Evolutionary conservation across 1,284 basidiomycete genomes (phyloP).

Genomic region (Entoloma clypeatum): DNA sequence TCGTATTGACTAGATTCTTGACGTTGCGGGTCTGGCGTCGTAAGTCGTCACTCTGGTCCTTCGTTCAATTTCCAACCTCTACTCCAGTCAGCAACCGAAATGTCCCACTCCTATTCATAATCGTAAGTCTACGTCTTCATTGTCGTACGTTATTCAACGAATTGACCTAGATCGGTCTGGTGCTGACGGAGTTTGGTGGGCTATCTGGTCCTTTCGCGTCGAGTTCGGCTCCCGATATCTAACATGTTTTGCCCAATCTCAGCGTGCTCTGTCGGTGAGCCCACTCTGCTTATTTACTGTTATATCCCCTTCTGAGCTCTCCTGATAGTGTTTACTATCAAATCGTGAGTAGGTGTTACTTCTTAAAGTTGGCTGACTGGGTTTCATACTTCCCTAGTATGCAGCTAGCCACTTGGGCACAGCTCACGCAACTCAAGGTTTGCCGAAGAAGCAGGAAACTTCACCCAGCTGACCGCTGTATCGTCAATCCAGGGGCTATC

Average conservation of each 20-base stretch:
- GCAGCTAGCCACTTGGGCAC: slow-evolving; percentile 40
- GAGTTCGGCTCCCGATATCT: slow-evolving; percentile 2
- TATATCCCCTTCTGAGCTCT: slow-evolving; percentile 6
- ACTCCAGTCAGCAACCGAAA: slow-evolving; percentile 46
- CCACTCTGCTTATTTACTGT: slow-evolving; percentile 1
- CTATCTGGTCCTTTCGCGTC: slow-evolving; percentile 12
- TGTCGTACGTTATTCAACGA: neutral
- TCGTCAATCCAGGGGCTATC: slow-evolving; percentile 40
- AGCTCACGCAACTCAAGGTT: slow-evolving; percentile 45
- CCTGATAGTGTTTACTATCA: slow-evolving; percentile 38
- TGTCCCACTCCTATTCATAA: slow-evolving; percentile 33
- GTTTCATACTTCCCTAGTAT: slow-evolving; percentile 27
- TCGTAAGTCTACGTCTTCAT: slow-evolving; percentile 30
- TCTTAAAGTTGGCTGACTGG: slow-evolving; percentile 3
- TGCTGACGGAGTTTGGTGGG: slow-evolving; percentile 50
- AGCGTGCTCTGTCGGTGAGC: slow-evolving; percentile 41
- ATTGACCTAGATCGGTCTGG: slow-evolving; percentile 31
- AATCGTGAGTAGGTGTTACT: slow-evolving; percentile 33
- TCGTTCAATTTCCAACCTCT: neutral
- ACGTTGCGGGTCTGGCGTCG: slow-evolving; percentile 50
- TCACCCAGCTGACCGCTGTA: slow-evolving; percentile 1
- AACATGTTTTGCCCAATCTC: slow-evolving; percentile 4
- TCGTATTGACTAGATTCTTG: slow-evolving; percentile 39
- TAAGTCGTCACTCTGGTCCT: slow-evolving; percentile 26
- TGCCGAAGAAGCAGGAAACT: slow-evolving; percentile 7